Evolutionary conservation across 441 rosid genomes (phyloP).

Genomic region (Rhodomyrtus psidioides): DNA sequence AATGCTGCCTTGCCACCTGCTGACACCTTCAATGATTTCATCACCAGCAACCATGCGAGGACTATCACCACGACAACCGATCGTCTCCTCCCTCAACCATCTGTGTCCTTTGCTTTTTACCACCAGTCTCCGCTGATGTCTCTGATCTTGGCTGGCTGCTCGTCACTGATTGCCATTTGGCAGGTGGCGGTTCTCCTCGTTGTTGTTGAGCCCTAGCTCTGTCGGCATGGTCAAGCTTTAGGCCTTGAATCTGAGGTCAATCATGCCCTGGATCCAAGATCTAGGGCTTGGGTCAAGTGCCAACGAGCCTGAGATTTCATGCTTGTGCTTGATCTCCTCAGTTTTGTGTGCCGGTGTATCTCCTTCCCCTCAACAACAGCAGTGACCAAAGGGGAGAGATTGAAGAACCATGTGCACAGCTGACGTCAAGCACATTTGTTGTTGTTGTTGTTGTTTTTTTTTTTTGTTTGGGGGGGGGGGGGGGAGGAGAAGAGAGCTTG

Average conservation of each 20-base stretch:
- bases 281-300: background rate
- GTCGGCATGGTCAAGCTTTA: background rate
- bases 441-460: no score
- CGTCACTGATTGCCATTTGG: background rate
- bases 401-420: background rate
- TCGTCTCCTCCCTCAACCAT: background rate
- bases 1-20: background rate
- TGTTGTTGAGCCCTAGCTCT: background rate
- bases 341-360: background rate
- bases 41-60: background rate
- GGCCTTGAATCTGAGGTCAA: background rate
- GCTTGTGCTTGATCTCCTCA: background rate
- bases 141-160: background rate
- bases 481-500: background rate
- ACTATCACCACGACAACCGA: background rate
- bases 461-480: no score
- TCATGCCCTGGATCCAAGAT: background rate
- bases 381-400: background rate
- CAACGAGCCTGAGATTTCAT: background rate
- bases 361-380: background rate
- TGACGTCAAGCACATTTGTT: background rate
- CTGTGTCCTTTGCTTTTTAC: background rate
- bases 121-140: background rate
- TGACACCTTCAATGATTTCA: background rate
- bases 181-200: background rate